These are phyloP conservation scores for Escallonia herrerae DNA, from an alignment of 129 eudicot species.

Conservation along the genomic window DNA sequence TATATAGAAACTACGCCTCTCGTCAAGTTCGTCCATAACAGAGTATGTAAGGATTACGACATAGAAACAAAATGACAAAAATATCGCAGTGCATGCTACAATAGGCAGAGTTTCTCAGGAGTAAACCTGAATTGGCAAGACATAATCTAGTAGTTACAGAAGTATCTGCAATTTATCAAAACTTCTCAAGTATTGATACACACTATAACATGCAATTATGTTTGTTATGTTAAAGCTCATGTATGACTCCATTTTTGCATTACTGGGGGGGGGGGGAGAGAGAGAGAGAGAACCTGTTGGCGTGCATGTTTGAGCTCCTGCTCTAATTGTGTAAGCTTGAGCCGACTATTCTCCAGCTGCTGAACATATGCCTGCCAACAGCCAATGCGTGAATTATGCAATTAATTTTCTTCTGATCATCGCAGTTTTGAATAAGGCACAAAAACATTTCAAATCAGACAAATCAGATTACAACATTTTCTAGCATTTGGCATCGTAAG, in stretches of 20 bases:
- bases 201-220: no score
- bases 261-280: neutral
- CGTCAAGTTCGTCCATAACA: no score
- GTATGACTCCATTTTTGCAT: neutral
- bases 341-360: conserved; percentile 83
- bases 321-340: conserved; percentile 70
- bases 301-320: conserved; percentile 80
- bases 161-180: no score
- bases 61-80: no score
- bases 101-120: no score
- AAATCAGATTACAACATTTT: neutral
- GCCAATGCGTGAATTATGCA: conserved; percentile 9
- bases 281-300: conserved; percentile 52
- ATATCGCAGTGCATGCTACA: no score
- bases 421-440: neutral
- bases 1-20: no score
- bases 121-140: no score
- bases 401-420: neutral
- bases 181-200: no score
- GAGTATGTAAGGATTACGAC: no score
- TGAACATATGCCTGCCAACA: conserved; percentile 85
- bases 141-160: no score
- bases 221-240: no score
- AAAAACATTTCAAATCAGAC: neutral
- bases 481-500: neutral